Conservation (phyloP, 495 filamentous ascomycete species). For the Trypethelium eluteriae region DNA sequence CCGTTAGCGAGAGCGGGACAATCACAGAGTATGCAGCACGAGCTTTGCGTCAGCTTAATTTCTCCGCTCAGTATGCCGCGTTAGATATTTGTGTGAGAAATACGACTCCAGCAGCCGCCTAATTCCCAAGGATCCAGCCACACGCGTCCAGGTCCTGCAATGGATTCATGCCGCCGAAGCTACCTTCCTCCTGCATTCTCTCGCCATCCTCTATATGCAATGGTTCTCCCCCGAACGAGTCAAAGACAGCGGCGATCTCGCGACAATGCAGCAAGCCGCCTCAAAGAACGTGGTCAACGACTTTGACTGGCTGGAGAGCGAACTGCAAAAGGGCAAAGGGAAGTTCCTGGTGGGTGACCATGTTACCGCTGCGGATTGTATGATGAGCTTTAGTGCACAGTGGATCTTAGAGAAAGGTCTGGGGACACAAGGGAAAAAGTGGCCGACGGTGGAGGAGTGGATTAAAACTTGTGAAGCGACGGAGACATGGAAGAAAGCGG, state of each 20-base stretch:
- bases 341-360: slow-evolving; percentile 33
- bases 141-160: slow-evolving; percentile 28
- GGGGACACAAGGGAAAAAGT: slow-evolving; percentile 24
- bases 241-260: slow-evolving; percentile 24
- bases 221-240: slow-evolving; percentile 24
- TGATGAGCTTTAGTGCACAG: slow-evolving; percentile 34
- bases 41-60: not conserved
- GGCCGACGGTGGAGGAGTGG: slow-evolving; percentile 22
- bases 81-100: slow-evolving; percentile 35
- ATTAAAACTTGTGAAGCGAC: slow-evolving; percentile 24
- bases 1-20: slow-evolving; percentile 37
- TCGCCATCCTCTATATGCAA: slow-evolving; percentile 34
- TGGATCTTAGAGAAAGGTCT: slow-evolving; percentile 34
- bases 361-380: slow-evolving; percentile 34
- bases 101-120: slow-evolving; percentile 34
- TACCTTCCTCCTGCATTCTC: slow-evolving; percentile 33
- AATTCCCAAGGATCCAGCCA: slow-evolving; percentile 22
- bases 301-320: slow-evolving; percentile 33
- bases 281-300: slow-evolving; percentile 33
- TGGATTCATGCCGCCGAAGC: slow-evolving; percentile 39
- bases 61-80: not conserved
- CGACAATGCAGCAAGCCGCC: slow-evolving; percentile 26
- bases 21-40: slow-evolving; percentile 29
- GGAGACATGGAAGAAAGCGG: slow-evolving; percentile 25
- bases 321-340: slow-evolving; percentile 26